A percentile compares a stretch with the other conserved stretches of the same genome.
phyloP scores from a whole-genome alignment of 164 flowering plant genomes.

The Aristolochia fimbriata region DNA sequence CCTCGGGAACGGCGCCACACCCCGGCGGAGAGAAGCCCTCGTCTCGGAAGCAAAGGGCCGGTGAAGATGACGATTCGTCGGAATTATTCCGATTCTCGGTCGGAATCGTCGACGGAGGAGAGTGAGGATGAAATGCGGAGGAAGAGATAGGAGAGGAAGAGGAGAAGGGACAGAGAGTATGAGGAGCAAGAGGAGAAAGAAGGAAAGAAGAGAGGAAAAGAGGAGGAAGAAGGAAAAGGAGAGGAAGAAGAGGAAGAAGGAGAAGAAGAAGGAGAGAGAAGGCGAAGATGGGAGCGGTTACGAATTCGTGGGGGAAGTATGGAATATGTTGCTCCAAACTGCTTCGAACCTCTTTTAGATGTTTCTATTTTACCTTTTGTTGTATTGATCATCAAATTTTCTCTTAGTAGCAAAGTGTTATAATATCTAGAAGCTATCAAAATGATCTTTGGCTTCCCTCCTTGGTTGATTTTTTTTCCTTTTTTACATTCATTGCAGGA shows the following conservation, averaged over 20 bases:
- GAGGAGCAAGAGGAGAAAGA: slow-evolving; percentile 13
- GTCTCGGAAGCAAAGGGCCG: not conserved
- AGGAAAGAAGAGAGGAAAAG: slow-evolving; percentile 14
- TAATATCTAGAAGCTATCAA: not conserved
- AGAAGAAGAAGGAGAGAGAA: slow-evolving; percentile 43
- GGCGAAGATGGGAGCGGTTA: slow-evolving; percentile 69
- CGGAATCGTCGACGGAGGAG: slow-evolving; percentile 8
- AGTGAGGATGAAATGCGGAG: slow-evolving; percentile 13
- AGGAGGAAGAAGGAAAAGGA: slow-evolving; percentile 14
- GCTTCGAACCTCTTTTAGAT: not conserved
- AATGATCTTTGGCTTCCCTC: not conserved
- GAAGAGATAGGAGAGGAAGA: slow-evolving; percentile 11
- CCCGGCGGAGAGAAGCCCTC: too few relatives aligned
- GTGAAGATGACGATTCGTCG: slow-evolving; percentile 9
- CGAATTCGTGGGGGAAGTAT: slow-evolving; percentile 88
- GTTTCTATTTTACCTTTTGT: not conserved
- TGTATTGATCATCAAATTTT: too few relatives aligned
- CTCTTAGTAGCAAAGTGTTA: not conserved
- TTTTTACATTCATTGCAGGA: slow-evolving; percentile 40
- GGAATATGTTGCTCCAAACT: too few relatives aligned
- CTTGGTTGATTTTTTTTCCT: not conserved
- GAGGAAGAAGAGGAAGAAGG: slow-evolving; percentile 22
- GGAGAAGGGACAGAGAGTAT: slow-evolving; percentile 20
- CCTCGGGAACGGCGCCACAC: too few relatives aligned
- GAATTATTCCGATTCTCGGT: slow-evolving; percentile 6